A percentile compares a stretch with the other conserved stretches of the same genome.
phyloP scores from a whole-genome alignment of 2,329 filamentous ascomycete genomes.

The Malbranchea cinnamomea region DNA sequence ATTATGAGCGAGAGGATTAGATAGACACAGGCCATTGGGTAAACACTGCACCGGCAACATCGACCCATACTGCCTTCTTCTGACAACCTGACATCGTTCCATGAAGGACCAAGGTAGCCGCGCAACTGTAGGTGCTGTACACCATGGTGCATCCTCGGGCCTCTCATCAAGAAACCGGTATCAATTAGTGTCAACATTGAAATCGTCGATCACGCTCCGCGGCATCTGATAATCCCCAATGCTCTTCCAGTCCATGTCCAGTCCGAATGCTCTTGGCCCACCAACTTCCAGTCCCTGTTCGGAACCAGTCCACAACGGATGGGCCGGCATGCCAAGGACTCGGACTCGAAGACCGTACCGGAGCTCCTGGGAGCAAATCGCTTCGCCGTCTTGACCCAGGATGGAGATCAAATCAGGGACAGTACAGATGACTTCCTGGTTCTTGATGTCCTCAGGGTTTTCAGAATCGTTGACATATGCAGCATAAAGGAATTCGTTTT shows the following conservation, averaged over 20 bases:
- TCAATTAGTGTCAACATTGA: no score
- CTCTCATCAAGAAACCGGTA: no score
- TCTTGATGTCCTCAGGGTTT: conserved; percentile 3
- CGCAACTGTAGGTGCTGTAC: no score
- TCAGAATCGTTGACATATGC: conserved; percentile 11
- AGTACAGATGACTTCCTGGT: conserved; percentile 15
- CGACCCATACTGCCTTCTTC: no score
- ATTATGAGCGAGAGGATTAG: no score
- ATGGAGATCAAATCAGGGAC: conserved; percentile 25
- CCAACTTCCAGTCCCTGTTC: conserved; percentile 25
- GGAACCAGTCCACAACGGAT: conserved; percentile 34
- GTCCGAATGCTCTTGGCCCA: conserved; percentile 26
- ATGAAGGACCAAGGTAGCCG: no score
- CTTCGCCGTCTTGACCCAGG: conserved; percentile 32
- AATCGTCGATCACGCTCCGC: conserved; percentile 17
- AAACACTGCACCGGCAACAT: no score
- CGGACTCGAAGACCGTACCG: conserved; percentile 37
- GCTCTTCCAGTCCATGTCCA: conserved; percentile 13
- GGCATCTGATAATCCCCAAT: conserved; percentile 13
- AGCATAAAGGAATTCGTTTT: conserved; percentile 16
- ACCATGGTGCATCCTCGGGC: no score
- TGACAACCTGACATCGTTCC: no score
- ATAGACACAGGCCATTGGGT: no score
- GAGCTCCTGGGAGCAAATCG: conserved; percentile 36
- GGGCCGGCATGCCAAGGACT: conserved; percentile 36